Percentiles rank a stretch among this genome's conserved stretches.
Evolutionary conservation across 805 yeast species (phyloP).

Genomic region (Debaryomyces prosopidis): DNA sequence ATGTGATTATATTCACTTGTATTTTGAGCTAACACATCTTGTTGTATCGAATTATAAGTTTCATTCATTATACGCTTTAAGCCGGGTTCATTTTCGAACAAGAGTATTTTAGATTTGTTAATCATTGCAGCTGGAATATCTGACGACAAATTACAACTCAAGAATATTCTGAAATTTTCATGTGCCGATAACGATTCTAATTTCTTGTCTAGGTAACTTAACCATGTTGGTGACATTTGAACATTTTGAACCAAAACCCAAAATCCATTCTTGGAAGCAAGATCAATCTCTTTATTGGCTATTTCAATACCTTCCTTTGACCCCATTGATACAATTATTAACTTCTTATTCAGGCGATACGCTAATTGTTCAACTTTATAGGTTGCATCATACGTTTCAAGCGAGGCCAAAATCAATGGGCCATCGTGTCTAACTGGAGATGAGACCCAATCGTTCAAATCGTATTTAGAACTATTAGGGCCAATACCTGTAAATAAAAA

Average conservation of each 20-base stretch:
- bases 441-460: conserved; percentile 29
- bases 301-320: conserved; percentile 60
- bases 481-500: conserved; percentile 28
- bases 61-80: conserved; percentile 49
- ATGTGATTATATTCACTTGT: conserved; percentile 50
- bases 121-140: conserved; percentile 57
- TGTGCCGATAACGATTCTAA: conserved; percentile 29
- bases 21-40: conserved; percentile 12
- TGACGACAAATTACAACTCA: conserved; percentile 58
- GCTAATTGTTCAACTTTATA: conserved; percentile 51
- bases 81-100: conserved; percentile 65
- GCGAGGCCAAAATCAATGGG: conserved; percentile 56
- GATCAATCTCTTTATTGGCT: conserved; percentile 55
- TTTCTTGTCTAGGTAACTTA: conserved; percentile 52
- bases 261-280: conserved; percentile 46
- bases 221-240: conserved; percentile 70
- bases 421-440: conserved; percentile 11
- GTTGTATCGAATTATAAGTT: conserved; percentile 24
- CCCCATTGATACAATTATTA: conserved; percentile 67
- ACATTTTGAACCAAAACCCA: conserved; percentile 84
- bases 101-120: conserved; percentile 52
- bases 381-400: conserved; percentile 69
- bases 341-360: conserved; percentile 13
- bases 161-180: conserved; percentile 52
- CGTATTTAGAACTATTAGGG: conserved; percentile 31